A percentile compares a stretch with the other conserved stretches of the same genome.
phyloP scores from a whole-genome alignment of 768 basidiomycete genomes.

The Cubamyces lactineus region DNA sequence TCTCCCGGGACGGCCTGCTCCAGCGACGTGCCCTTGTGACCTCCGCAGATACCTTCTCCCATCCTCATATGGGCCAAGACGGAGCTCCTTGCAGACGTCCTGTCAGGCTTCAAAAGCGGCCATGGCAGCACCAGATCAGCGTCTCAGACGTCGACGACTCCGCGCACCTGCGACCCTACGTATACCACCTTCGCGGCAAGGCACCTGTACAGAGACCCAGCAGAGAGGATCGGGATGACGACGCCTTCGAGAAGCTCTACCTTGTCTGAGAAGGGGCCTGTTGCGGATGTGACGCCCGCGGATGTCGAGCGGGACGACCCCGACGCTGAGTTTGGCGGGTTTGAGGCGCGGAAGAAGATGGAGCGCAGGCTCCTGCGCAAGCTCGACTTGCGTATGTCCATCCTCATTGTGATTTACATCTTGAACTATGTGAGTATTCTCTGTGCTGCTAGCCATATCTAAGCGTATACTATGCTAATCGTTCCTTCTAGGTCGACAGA shows the following conservation, averaged over 20 bases:
- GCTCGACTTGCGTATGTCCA: slow-evolving; percentile 48
- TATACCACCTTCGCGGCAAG: not conserved
- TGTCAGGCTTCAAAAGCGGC: slow-evolving; percentile 11
- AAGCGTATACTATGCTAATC: not conserved
- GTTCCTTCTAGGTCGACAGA: slow-evolving; percentile 56
- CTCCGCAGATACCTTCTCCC: slow-evolving; percentile 8
- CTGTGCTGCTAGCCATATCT: not conserved
- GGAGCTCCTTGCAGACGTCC: not conserved
- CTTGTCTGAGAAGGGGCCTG: slow-evolving; percentile 9
- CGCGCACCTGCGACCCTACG: not conserved
- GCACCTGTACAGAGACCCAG: not conserved
- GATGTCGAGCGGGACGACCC: slow-evolving; percentile 22
- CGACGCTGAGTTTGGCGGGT: slow-evolving; percentile 43
- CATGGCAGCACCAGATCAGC: not conserved
- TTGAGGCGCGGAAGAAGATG: slow-evolving; percentile 40
- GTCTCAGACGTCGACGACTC: not conserved
- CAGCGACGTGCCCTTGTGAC: slow-evolving; percentile 20
- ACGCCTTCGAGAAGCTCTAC: slow-evolving; percentile 19
- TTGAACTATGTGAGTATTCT: slow-evolving; percentile 47
- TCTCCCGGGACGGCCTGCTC: slow-evolving; percentile 15
- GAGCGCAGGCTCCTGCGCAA: slow-evolving; percentile 49
- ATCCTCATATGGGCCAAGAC: not conserved
- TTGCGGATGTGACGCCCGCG: slow-evolving; percentile 9
- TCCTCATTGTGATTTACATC: slow-evolving; percentile 49
- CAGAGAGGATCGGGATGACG: slow-evolving; percentile 2